Evolutionary conservation across 2,329 filamentous ascomycete genomes (phyloP).

Genomic region (Cordyceps cicadae): DNA sequence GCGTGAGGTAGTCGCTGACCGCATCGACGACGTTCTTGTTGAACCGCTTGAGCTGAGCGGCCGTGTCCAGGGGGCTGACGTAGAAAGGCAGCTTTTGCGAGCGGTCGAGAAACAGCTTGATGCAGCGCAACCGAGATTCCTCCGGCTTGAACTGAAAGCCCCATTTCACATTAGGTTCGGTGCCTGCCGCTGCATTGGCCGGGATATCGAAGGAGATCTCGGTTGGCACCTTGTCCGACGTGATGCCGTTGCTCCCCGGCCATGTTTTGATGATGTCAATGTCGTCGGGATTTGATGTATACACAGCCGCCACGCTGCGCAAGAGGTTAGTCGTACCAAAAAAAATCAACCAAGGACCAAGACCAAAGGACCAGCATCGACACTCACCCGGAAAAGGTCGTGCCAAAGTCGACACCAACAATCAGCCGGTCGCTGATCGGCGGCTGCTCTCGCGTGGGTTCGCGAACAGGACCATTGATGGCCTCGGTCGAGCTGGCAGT

Average conservation of each 20-base stretch:
- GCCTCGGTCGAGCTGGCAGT: slow-evolving; percentile 51
- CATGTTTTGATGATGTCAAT: slow-evolving; percentile 78
- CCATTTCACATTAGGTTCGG: slow-evolving; percentile 56
- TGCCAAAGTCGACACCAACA: slow-evolving; percentile 75
- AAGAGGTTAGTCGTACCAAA: background rate
- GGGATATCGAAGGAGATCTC: slow-evolving; percentile 58
- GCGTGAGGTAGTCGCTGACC: slow-evolving; percentile 69
- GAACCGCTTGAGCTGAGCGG: slow-evolving; percentile 63
- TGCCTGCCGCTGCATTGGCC: slow-evolving; percentile 22
- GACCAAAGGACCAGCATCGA: background rate
- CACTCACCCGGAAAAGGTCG: slow-evolving; percentile 69
- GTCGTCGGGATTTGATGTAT: slow-evolving; percentile 69
- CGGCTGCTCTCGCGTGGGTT: slow-evolving; percentile 43
- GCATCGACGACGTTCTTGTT: slow-evolving; percentile 73
- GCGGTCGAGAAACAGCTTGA: slow-evolving; percentile 76
- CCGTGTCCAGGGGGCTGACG: slow-evolving; percentile 68
- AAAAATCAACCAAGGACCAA: background rate
- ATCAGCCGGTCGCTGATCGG: slow-evolving; percentile 57
- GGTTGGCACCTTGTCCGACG: slow-evolving; percentile 79
- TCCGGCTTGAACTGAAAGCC: slow-evolving; percentile 76
- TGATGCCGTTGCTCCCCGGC: slow-evolving; percentile 77
- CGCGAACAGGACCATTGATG: slow-evolving; percentile 53
- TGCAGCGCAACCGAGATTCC: slow-evolving; percentile 66
- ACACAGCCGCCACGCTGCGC: slow-evolving; percentile 56
- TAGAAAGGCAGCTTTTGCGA: slow-evolving; percentile 76